These are phyloP conservation scores for Ambrosia trifida DNA, from an alignment of 129 eudicot species.

Conservation along the genomic window DNA sequence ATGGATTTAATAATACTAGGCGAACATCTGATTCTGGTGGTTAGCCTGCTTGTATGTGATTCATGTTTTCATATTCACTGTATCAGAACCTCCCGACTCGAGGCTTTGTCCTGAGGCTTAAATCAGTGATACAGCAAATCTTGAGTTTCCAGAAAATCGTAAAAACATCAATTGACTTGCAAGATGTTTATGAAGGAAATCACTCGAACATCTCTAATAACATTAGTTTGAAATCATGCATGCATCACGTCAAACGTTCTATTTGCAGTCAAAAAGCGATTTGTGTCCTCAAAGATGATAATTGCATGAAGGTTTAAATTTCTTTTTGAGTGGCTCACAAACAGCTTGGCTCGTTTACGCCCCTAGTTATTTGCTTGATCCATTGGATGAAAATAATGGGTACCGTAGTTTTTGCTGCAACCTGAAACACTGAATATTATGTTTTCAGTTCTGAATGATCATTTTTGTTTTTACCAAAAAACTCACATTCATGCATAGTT, in stretches of 20 bases:
- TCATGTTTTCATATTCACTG: slow-evolving; percentile 29
- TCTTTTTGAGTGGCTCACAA: not conserved
- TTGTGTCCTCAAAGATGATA: slow-evolving; percentile 6
- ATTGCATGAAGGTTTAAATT: not conserved
- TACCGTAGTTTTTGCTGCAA: not conserved
- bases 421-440: not conserved
- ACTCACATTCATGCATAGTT: not conserved
- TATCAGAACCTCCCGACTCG: slow-evolving; percentile 38
- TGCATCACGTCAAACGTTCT: not conserved
- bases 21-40: not conserved
- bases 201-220: slow-evolving; percentile 19
- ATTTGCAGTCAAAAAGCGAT: not conserved
- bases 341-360: too few relatives aligned
- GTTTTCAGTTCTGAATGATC: not conserved
- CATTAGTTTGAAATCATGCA: not conserved
- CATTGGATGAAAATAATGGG: not conserved
- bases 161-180: slow-evolving; percentile 17
- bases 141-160: slow-evolving; percentile 18
- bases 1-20: not conserved
- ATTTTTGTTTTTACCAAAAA: not conserved
- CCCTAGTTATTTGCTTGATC: not conserved
- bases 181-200: slow-evolving; percentile 27
- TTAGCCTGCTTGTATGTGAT: not conserved
- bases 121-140: slow-evolving; percentile 31
- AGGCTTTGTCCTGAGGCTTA: slow-evolving; percentile 39